Evolutionary conservation across 129 eudicot species (phyloP).

Genomic region (Arctium minus): DNA sequence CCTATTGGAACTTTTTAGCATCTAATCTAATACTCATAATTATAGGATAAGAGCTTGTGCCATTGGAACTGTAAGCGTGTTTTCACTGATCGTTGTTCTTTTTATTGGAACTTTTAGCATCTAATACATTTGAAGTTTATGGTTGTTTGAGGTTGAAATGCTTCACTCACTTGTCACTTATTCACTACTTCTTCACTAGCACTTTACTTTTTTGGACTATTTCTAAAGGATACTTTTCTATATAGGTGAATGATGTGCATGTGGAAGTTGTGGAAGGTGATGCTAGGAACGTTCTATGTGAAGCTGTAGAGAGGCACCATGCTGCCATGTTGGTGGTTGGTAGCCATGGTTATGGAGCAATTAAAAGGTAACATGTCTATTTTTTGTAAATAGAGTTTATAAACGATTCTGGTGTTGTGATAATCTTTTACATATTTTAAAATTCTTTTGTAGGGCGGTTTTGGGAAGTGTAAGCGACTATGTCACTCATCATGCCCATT

Average conservation of each 20-base stretch:
- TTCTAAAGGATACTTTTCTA: conserved; percentile 1
- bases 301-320: conserved; percentile 79
- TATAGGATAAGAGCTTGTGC: background rate
- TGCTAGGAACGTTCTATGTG: conserved; percentile 80
- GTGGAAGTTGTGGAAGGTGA: conserved; percentile 77
- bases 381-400: background rate
- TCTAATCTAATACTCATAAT: background rate
- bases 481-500: conserved; percentile 89
- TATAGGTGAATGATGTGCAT: conserved; percentile 56
- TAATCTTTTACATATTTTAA: too few relatives aligned
- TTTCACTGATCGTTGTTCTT: background rate
- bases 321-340: conserved; percentile 85
- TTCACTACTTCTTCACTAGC: background rate
- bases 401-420: background rate
- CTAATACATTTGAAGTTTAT: background rate
- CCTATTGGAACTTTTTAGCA: background rate
- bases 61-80: background rate
- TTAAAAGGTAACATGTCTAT: conserved; percentile 54
- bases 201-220: background rate
- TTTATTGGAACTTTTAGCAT: background rate
- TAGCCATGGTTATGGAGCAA: conserved; percentile 89
- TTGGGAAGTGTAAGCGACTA: conserved; percentile 92
- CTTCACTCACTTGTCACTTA: background rate
- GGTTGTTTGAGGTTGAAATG: conserved; percentile 6
- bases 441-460: conserved; percentile 63